phyloP scores from a whole-genome alignment of 176 grass and related monocot genomes.

The Avena sativa region DNA sequence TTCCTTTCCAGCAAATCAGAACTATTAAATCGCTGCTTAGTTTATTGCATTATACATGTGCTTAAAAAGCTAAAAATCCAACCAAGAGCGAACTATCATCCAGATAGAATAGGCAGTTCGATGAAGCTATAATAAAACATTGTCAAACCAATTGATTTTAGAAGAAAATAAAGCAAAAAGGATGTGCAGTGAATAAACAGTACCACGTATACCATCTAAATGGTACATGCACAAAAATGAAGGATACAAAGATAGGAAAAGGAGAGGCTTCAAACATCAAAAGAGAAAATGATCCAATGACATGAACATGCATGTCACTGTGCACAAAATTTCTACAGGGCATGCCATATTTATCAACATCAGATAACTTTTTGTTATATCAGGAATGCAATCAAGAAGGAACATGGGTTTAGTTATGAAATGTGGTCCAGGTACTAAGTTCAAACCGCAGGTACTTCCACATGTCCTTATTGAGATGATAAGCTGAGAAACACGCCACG shows the following conservation, averaged over 20 bases:
- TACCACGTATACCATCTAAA: neutral
- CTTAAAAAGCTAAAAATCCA: constrained; percentile 14
- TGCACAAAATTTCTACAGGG: neutral
- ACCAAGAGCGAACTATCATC: neutral
- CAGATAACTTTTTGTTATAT: neutral
- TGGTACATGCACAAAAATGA: neutral
- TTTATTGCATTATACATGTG: neutral
- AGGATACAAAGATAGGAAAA: neutral
- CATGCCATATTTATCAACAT: neutral
- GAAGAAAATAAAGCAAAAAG: constrained; percentile 24
- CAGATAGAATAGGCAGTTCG: neutral
- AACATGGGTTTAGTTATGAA: constrained; percentile 27
- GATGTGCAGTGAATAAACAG: constrained; percentile 25
- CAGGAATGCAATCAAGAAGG: neutral
- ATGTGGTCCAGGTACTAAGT: neutral
- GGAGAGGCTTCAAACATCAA: neutral
- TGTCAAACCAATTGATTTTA: neutral
- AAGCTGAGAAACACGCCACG: neutral
- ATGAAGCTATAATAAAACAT: constrained; percentile 15
- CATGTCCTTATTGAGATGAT: constrained; percentile 33
- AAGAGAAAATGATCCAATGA: neutral
- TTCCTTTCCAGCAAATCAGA: neutral
- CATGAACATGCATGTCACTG: constrained; percentile 12
- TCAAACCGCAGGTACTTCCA: neutral
- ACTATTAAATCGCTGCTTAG: neutral